Evolutionary conservation across 169 alveolate genomes (phyloP), one percentile per base, ranked within the genome.

Genomic region (Plasmodium fragile): DNA sequence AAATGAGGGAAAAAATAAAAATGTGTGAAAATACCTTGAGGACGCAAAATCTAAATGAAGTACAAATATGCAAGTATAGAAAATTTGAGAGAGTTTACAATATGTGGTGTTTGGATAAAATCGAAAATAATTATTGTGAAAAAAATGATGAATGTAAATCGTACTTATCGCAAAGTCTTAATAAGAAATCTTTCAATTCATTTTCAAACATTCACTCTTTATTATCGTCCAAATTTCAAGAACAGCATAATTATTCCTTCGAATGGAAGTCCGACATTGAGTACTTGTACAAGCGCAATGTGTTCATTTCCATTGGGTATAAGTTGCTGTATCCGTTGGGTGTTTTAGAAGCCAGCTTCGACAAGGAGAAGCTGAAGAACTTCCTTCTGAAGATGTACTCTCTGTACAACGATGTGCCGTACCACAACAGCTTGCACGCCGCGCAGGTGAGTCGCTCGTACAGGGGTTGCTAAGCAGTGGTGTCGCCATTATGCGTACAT

Each of bases 61-160:
- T 85, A 8, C 93, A 73, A 75, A 77, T 85, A 73, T 73, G 28
- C 43, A 85, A 85, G 41, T 85, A 85, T 30, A 8, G 93, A 69
- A 85, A 85, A 69, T 85, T 85, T 85, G 93, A 85, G 79, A 85
- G 59, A 75, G 93, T 85, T 1, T 85, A 85, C 80, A 85, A 85
- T 69, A 85, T 85, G 84, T 85, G 93, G 93, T 85, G 93, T 75
- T 52, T 85, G 79, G 93, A 85, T 77, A 73, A 85, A 85, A 49
- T 36, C 3, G 81, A 83, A 22, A 70, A 18, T 70, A 65, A 28
- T 83, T 34, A 22, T 39, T 45, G 41, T 4, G 41, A 39, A 85
- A 41, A 41, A 18, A 43, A 85, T n/a, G 70, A 43, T 52, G 93
- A 75, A 53, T n/a, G n/a, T 25, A 73, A 43, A 22, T 52, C 85